phyloP scores from a whole-genome alignment of 1,139 yeast genomes.

The Diutina sp. region DNA sequence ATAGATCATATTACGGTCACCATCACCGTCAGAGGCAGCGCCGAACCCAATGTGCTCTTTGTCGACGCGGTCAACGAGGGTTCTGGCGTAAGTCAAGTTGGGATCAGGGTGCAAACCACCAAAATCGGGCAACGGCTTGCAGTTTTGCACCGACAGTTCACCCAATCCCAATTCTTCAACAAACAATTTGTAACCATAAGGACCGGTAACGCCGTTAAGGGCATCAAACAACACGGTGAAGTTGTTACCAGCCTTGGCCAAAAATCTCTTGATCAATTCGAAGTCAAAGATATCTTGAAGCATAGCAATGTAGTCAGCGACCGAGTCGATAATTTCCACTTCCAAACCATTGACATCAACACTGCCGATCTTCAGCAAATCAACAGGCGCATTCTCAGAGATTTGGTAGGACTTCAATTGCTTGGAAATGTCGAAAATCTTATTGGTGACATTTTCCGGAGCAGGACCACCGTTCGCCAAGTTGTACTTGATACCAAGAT shows the following conservation, averaged over 20 bases:
- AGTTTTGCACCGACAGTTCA: constrained; percentile 61
- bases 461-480: constrained; percentile 97
- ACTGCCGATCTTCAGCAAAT: constrained; percentile 46
- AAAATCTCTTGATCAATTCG: constrained; percentile 61
- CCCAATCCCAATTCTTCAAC: constrained; percentile 77
- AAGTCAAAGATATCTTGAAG: constrained; percentile 85
- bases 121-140: constrained; percentile 70
- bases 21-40: constrained; percentile 98
- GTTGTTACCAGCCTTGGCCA: constrained; percentile 32
- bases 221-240: constrained; percentile 81
- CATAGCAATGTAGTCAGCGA: constrained; percentile 64
- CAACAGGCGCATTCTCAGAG: constrained; percentile 46
- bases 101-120: constrained; percentile 99
- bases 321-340: constrained; percentile 76
- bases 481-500: constrained; percentile 93
- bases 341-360: constrained; percentile 36
- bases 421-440: constrained; percentile 64
- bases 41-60: constrained; percentile 76
- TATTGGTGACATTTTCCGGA: constrained; percentile 89
- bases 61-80: constrained; percentile 80
- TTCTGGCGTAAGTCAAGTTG: constrained; percentile 84
- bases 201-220: constrained; percentile 93
- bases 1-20: constrained; percentile 97
- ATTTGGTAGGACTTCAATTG: constrained; percentile 44
- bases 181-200: constrained; percentile 80